These are phyloP conservation scores for Rosellinia necatrix DNA, from an alignment of 2,329 filamentous ascomycete species.

Conservation along the genomic window DNA sequence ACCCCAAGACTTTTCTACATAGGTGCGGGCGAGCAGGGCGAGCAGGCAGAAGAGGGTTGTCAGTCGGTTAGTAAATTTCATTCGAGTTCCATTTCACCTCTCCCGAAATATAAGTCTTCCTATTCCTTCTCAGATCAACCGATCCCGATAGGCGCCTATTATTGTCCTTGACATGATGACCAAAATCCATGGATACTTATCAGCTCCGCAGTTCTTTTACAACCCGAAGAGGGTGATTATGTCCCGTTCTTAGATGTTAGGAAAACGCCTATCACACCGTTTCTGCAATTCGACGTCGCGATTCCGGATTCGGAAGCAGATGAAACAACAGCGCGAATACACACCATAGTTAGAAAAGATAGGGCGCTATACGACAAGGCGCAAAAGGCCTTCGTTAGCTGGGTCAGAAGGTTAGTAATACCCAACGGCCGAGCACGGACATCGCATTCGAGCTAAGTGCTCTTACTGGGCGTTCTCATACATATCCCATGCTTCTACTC, in stretches of 20 bases:
- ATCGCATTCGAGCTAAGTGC: background rate
- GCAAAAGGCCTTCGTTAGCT: slow-evolving; percentile 89
- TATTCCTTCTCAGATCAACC: background rate
- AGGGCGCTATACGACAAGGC: slow-evolving; percentile 79
- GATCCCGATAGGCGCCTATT: no score
- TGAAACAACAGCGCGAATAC: slow-evolving; percentile 62
- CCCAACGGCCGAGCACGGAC: background rate
- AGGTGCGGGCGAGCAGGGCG: slow-evolving; percentile 87
- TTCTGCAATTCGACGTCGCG: slow-evolving; percentile 60
- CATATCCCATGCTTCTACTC: background rate
- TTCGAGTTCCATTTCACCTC: background rate
- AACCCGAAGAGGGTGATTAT: slow-evolving; percentile 86
- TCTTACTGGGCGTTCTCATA: background rate
- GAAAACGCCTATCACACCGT: slow-evolving; percentile 77
- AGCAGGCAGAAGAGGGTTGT: slow-evolving; percentile 83
- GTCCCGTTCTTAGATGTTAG: slow-evolving; percentile 83
- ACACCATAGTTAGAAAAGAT: slow-evolving; percentile 58
- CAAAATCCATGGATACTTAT: background rate
- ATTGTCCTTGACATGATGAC: no score
- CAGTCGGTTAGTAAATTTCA: slow-evolving; percentile 55
- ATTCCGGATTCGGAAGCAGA: slow-evolving; percentile 67
- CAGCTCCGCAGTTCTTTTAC: slow-evolving; percentile 68
- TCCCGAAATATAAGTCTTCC: no score
- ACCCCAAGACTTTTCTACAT: slow-evolving; percentile 95
- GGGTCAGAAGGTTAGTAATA: slow-evolving; percentile 65